Evolutionary conservation across 345 rosid genomes (phyloP).

Genomic region (Conringia planisiliqua): DNA sequence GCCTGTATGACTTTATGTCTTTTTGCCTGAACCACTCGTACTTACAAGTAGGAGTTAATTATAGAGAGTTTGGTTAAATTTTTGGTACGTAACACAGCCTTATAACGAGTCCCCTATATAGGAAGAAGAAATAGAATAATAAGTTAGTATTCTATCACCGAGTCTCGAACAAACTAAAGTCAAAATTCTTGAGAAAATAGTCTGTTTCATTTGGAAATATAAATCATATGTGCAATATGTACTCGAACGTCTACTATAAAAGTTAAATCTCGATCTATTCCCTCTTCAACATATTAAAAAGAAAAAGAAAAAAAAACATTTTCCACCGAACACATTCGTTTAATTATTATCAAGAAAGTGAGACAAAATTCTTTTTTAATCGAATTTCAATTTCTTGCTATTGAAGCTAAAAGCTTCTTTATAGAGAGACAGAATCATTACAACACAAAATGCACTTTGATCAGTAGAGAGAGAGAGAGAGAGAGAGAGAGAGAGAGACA

Average conservation of each 20-base stretch:
- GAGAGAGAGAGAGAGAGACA: slow-evolving; percentile 2
- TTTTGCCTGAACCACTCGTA: too few species aligned
- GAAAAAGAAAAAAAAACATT: background rate
- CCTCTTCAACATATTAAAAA: background rate
- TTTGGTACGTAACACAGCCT: background rate
- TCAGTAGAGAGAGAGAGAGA: slow-evolving; percentile 15
- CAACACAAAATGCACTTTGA: slow-evolving; percentile 10
- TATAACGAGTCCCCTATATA: too few species aligned
- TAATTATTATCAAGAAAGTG: background rate
- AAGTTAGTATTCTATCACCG: background rate
- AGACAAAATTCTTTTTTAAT: background rate
- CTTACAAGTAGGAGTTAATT: too few species aligned
- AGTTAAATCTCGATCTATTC: background rate
- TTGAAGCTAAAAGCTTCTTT: slow-evolving; percentile 14
- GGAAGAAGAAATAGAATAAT: too few species aligned
- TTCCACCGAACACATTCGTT: slow-evolving; percentile 24
- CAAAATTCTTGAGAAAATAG: too few species aligned
- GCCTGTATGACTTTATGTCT: too few species aligned
- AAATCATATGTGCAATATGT: background rate
- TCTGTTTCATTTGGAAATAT: background rate
- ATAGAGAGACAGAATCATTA: slow-evolving; percentile 29
- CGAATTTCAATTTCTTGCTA: background rate
- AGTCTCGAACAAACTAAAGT: background rate
- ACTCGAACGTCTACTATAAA: background rate
- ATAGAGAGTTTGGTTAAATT: background rate